Base-by-base conservation (phyloP, 225 moss, liverwort and hornwort genomes). In the Lunularia cruciata region DNA sequence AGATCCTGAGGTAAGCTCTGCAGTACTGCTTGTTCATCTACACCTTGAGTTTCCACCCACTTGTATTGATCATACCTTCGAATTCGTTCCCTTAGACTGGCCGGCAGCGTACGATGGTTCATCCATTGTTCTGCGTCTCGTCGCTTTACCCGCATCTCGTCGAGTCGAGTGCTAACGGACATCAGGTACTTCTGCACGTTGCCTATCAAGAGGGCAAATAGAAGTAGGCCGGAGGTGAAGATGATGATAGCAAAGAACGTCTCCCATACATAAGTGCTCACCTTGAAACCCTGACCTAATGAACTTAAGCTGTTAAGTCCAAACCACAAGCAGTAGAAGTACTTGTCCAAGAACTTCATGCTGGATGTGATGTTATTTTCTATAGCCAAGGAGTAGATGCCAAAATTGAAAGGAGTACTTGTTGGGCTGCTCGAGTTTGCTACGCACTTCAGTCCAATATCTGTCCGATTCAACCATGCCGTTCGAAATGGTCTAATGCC, bases 121-220 rank as follows among this genome's bases (percentile, higher is more conserved):
- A 89, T 89, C 89, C 89, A 89, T 23, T 69, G 80, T 68, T 89
- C 89, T 18, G 87, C 62, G 49, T 89, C 87, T 46, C 87, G 76
- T 35, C 87, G 85, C 73, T 85, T 87, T 48, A 89, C 85, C 66
- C 87, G 60, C 87, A 87, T 89, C 79, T 89, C 87, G 62, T 89
- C 89, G 60, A 81, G 57, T 57, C 87, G 78, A 33, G 75, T 32
- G 7, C 84, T 84, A 13, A 87, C 70, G 20, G 89, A 89, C 71
- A 83, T 84, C 15, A 89, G 68, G 48, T 89, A 89, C 23, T 86
- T 89, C 82, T 89, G 61, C 82, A 89, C 84, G 69, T 89, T 89
- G 3, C 86, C 89, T 39, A 88, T 88, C 40, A 88, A 66, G 34
- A 88, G 76, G 35, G 87, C 87, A 36, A 88, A 85, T 39, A 88